These are phyloP conservation scores for Fagopyrum homotropicum DNA, from an alignment of 148 eudicot species.

Conservation along the genomic window DNA sequence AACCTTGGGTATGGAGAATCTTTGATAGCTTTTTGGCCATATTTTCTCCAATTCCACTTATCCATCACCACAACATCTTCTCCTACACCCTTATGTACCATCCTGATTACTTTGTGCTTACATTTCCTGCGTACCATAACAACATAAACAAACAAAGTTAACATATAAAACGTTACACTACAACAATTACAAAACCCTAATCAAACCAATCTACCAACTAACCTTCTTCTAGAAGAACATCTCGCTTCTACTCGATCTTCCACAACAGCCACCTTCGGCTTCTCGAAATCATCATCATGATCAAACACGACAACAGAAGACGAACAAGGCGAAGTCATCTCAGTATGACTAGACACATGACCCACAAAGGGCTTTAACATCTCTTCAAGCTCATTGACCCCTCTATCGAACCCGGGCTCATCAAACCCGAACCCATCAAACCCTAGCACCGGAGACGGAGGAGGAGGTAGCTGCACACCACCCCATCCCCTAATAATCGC, in stretches of 20 bases:
- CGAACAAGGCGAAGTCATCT: slow-evolving; percentile 2
- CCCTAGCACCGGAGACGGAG: background rate
- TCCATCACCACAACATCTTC: slow-evolving; percentile 30
- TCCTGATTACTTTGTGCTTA: slow-evolving; percentile 32
- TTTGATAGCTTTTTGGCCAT: slow-evolving; percentile 80
- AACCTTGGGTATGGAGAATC: slow-evolving; percentile 86
- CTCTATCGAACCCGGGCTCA: background rate
- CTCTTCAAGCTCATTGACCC: slow-evolving; percentile 8
- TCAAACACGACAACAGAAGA: slow-evolving; percentile 4
- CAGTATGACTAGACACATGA: background rate
- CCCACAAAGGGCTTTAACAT: slow-evolving; percentile 5
- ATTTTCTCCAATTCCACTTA: slow-evolving; percentile 87
- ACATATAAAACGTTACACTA: background rate
- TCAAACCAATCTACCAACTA: background rate
- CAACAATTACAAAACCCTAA: background rate
- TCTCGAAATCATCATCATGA: background rate
- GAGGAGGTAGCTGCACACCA: background rate
- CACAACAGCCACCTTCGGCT: background rate
- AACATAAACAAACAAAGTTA: background rate
- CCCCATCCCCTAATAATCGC: slow-evolving; percentile 7
- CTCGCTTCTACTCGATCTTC: background rate
- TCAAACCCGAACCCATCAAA: background rate
- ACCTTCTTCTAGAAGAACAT: slow-evolving; percentile 3
- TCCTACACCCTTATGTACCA: slow-evolving; percentile 2
- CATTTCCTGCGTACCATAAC: slow-evolving; percentile 33